These are phyloP conservation scores for Starmera caribaea DNA, from an alignment of 805 yeast genomes.

Conservation along the genomic window DNA sequence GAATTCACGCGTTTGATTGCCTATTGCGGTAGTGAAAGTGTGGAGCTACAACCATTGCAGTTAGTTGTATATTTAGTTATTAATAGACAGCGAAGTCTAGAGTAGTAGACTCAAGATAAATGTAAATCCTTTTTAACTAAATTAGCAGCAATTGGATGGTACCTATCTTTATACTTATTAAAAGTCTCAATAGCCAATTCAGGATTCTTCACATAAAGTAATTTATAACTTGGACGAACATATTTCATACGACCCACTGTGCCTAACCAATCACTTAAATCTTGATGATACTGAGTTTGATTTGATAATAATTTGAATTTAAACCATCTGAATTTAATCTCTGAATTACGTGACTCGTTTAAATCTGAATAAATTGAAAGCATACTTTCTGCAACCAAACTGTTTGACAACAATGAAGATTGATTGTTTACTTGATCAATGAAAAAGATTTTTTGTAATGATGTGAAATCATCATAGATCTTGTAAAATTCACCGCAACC, in stretches of 20 bases:
- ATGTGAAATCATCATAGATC: constrained; percentile 44
- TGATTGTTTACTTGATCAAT: constrained; percentile 54
- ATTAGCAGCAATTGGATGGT: constrained; percentile 79
- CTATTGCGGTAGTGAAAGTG: background rate
- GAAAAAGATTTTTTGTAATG: constrained; percentile 75
- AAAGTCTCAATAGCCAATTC: constrained; percentile 60
- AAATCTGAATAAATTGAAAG: constrained; percentile 28
- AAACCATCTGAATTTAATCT: constrained; percentile 72
- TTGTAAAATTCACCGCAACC: constrained; percentile 9
- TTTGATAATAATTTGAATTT: constrained; percentile 52
- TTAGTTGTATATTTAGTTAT: too few relatives aligned
- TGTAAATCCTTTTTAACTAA: constrained; percentile 78
- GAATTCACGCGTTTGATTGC: background rate
- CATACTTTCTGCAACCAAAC: constrained; percentile 25
- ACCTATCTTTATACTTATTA: constrained; percentile 42
- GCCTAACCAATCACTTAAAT: constrained; percentile 75
- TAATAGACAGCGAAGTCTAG: too few relatives aligned
- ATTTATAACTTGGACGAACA: constrained; percentile 76
- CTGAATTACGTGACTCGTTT: constrained; percentile 58
- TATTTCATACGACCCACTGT: constrained; percentile 93
- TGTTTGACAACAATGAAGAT: constrained; percentile 29
- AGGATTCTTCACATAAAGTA: constrained; percentile 55
- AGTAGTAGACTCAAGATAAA: too few relatives aligned
- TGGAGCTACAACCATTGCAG: too few relatives aligned
- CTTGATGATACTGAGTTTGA: constrained; percentile 33